A percentile compares a stretch with the other conserved stretches of the same genome.
phyloP scores from a whole-genome alignment of 2,329 filamentous ascomycete species.

The Volutella citrinella region DNA sequence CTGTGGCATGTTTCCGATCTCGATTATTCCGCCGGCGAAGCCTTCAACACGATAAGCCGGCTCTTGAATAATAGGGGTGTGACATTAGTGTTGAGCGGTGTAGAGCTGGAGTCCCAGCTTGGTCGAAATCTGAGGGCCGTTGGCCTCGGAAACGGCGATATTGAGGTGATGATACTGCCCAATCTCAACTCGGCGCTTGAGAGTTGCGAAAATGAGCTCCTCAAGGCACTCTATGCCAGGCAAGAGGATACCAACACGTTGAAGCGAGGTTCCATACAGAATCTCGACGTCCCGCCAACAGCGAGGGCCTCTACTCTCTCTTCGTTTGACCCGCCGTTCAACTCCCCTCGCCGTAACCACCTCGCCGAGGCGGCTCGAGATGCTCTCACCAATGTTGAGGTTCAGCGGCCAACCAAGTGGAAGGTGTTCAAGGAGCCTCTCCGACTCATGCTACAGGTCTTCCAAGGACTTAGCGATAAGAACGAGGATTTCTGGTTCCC shows the following conservation, averaged over 20 bases:
- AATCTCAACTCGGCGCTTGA: conserved; percentile 92
- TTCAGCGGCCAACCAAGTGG: conserved; percentile 65
- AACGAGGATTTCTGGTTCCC: conserved; percentile 97
- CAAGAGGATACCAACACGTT: conserved; percentile 57
- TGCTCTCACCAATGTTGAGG: conserved; percentile 66
- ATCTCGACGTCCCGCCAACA: conserved; percentile 48
- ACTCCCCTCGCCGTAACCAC: conserved; percentile 77
- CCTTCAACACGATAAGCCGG: conserved; percentile 88
- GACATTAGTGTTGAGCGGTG: conserved; percentile 76
- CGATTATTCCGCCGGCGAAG: conserved; percentile 94
- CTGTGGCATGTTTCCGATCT: conserved; percentile 86
- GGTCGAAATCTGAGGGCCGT: conserved; percentile 79
- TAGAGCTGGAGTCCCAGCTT: conserved; percentile 72
- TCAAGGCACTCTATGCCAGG: conserved; percentile 74
- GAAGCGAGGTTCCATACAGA: conserved; percentile 40
- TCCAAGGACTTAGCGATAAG: conserved; percentile 78
- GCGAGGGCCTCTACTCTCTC: conserved; percentile 30
- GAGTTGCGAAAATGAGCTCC: conserved; percentile 88
- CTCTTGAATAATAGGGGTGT: conserved; percentile 76
- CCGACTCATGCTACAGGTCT: conserved; percentile 90
- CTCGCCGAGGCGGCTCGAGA: conserved; percentile 75
- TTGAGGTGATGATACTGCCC: conserved; percentile 76
- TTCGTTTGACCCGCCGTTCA: conserved; percentile 48
- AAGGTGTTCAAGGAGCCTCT: conserved; percentile 86
- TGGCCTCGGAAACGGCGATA: conserved; percentile 71